These are phyloP conservation scores for Phytophthora uliginosa DNA, from an alignment of 352 stramenopile species.

Conservation along the genomic window DNA sequence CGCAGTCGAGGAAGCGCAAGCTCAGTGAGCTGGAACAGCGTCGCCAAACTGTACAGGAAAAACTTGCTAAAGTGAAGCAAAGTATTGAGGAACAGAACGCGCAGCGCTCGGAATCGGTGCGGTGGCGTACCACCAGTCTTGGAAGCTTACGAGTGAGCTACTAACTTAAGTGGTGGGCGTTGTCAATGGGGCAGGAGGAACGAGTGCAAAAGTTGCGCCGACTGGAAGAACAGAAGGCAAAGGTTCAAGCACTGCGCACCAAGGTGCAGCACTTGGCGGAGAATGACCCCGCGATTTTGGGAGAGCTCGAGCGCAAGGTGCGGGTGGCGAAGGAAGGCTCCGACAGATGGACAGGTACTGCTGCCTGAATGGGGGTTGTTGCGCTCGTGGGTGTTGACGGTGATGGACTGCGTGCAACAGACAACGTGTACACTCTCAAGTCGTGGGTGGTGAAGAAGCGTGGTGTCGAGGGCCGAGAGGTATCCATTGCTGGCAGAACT, in stretches of 20 bases:
- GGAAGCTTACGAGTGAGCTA: not conserved
- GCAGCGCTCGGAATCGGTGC: slow-evolving; percentile 69
- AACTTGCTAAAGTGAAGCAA: slow-evolving; percentile 61
- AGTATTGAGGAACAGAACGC: slow-evolving; percentile 60
- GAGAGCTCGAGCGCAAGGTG: slow-evolving; percentile 71
- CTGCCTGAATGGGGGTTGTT: not conserved
- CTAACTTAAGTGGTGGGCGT: not conserved
- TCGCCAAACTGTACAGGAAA: slow-evolving; percentile 43
- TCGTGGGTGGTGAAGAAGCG: slow-evolving; percentile 88
- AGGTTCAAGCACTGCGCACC: slow-evolving; percentile 53
- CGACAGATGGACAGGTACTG: slow-evolving; percentile 80
- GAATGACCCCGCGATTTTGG: slow-evolving; percentile 77
- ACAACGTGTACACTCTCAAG: slow-evolving; percentile 87
- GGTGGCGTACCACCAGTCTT: not conserved
- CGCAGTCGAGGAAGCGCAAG: slow-evolving; percentile 84
- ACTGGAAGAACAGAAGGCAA: slow-evolving; percentile 59
- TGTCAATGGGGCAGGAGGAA: slow-evolving; percentile 55
- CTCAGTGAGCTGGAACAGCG: slow-evolving; percentile 72
- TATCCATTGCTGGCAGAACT: slow-evolving; percentile 16
- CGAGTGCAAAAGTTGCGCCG: slow-evolving; percentile 69
- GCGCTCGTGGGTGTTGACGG: not conserved
- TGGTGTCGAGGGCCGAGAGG: slow-evolving; percentile 67
- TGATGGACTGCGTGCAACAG: slow-evolving; percentile 30
- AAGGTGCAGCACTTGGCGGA: slow-evolving; percentile 78
- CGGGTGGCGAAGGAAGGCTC: slow-evolving; percentile 75